Evolutionary conservation across 805 yeast genomes (phyloP), one percentile per base, ranked within the genome.

Genomic region (Hanseniaspora jakobsenii): DNA sequence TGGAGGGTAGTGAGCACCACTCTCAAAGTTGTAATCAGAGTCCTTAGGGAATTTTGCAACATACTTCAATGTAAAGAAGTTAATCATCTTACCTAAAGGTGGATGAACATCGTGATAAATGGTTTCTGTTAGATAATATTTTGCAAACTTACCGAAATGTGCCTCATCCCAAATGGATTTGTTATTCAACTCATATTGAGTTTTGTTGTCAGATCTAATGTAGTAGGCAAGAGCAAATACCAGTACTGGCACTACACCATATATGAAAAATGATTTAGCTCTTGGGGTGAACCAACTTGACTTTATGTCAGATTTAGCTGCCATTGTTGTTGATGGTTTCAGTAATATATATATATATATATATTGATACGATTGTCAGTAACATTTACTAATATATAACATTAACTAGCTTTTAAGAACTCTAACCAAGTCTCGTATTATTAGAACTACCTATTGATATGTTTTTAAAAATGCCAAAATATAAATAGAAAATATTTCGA

Each of bases 51-150:
- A 42, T 3, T 32, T 32, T 7, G 34, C 46, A 19, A 42, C 31
- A 29, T 42, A 35, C 29, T 35, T 42, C n/a, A 42, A 35, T 5
- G 38, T 35, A 7, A 42, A 29, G 14, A 38, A 38, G 57, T 86
- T 45, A 49, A 91, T 70, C 81, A 89, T 79, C 63, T 89, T 89
- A 18, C 96, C 97, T 54, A 89, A 67, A 1, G 98, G 98, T 38
- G 98, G 98, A 63, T 89, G 98, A 27, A 89, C 95, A 63, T 89
- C 98, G 59, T 84, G 93, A 62, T 87, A 89, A 59, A 82, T 85
- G 55, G 84, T 94, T 53, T 84, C 91, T 54, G 73, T 78, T 50
- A 89, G 67, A 62, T 89, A 89, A 60, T 84, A 80, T 10, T 95
- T 79, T 26, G 96, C 97, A 60, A 89, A 89, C 61, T 89, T 91